Evolutionary conservation across 345 rosid species (phyloP), one percentile per base, ranked within the genome.

Genomic region (Hypericum perforatum): DNA sequence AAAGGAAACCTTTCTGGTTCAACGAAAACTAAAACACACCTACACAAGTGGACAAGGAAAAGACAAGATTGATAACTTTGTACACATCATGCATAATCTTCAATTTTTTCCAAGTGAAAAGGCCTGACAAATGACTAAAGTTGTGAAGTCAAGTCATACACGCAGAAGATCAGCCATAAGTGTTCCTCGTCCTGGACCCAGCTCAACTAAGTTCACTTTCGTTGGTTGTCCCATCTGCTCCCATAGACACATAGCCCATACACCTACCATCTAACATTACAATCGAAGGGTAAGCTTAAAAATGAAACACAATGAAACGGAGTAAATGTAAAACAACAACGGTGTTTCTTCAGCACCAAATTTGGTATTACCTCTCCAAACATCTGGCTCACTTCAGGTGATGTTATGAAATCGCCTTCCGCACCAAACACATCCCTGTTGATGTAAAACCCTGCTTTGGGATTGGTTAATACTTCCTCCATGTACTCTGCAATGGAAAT

Each of bases 321-420:
- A 5, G 3, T 15, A 11, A 38, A 15, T 13, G 48, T 53, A 58
- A 32, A 6, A 42, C 14, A 37, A 15, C 37, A 39, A 22, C 4
- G 32, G 4, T 4, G 32, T 22, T 22, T 22, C 32, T 15, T 22
- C 46, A 39, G 9, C 9, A 42, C 37, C 38, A 54, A 37, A 45
- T 22, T 9, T 29, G 45, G 50, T 10, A 65, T 57, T 72, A 92
- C 95, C 96, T 88, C 95, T 7, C 96, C 96, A 39, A 92, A 83
- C 96, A 88, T 83, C 74, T 88, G 96, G 67, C 95, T 83, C 29
- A 92, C 95, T 82, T 92, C 96, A 6, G 98, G 98, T 56, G 94
- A 92, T 59, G 96, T 92, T 56, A 88, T 81, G 73, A 92, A 92
- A 81, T 88, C 95, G 49, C 96, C 96, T 63, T 83, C 86, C 11